Percentiles rank a stretch among this genome's conserved stretches.
Evolutionary conservation across 192 early-diverging fungal species (phyloP).

Genomic region (Dissophora globulifera): DNA sequence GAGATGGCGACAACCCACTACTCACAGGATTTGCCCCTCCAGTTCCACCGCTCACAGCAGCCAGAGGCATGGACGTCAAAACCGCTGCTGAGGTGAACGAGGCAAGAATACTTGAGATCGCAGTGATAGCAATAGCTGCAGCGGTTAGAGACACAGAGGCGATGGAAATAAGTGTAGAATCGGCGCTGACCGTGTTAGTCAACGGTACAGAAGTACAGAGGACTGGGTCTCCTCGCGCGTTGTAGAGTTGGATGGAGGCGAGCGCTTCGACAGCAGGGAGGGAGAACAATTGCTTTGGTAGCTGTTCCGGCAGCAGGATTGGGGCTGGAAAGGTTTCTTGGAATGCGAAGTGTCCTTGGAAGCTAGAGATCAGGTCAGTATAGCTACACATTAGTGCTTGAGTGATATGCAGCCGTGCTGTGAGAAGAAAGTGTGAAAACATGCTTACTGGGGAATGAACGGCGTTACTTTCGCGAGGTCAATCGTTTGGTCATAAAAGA

Average conservation of each 20-base stretch:
- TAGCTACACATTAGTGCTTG: too few relatives aligned
- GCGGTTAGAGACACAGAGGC: conserved; percentile 28
- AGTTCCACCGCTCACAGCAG: neutral
- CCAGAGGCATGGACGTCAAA: conserved; percentile 20
- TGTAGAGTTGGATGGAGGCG: conserved; percentile 27
- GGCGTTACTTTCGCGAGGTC: conserved; percentile 8
- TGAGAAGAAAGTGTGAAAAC: neutral
- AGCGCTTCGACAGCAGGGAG: conserved; percentile 42
- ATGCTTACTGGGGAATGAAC: conserved; percentile 24
- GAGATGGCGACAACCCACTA: conserved; percentile 21
- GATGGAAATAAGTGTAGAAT: conserved; percentile 29
- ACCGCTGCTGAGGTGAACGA: conserved; percentile 30
- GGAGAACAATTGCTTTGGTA: conserved; percentile 39
- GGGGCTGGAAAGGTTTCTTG: conserved; percentile 35
- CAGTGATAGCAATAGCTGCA: conserved; percentile 13
- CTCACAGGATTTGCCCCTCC: neutral
- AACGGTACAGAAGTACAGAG: conserved; percentile 32
- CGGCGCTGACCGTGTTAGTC: conserved; percentile 32
- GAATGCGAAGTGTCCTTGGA: conserved; percentile 32
- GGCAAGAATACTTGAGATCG: conserved; percentile 21
- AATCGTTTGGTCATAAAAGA: conserved; percentile 32
- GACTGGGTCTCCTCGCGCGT: conserved; percentile 15
- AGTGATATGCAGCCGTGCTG: too few relatives aligned
- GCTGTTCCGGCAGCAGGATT: conserved; percentile 11
- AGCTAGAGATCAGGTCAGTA: conserved; percentile 12